A percentile compares a stretch with the other conserved stretches of the same genome.
Evolutionary conservation across 2,329 filamentous ascomycete genomes (phyloP).

Genomic region (Nothophaeocryptopus gaeumannii): DNA sequence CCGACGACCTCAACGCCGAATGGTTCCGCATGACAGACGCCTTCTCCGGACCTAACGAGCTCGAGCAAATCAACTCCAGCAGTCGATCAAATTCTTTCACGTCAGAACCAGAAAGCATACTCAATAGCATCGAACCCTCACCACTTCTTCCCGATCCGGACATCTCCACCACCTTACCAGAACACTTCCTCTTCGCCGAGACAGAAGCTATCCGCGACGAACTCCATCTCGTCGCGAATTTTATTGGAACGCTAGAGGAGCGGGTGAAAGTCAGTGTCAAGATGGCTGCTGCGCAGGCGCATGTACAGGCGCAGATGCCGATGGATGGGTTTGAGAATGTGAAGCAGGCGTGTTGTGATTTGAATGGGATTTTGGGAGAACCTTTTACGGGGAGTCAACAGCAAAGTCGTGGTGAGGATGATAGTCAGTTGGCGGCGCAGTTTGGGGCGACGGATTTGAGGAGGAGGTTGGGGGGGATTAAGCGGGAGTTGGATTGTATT

Average conservation of each 20-base stretch:
- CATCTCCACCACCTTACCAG: slow-evolving; percentile 1
- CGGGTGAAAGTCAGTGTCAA: slow-evolving; percentile 2
- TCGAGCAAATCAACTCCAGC: neutral
- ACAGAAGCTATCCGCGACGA: slow-evolving; percentile 15
- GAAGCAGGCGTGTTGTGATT: neutral
- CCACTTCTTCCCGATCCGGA: neutral
- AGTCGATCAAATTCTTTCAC: neutral
- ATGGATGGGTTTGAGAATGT: neutral
- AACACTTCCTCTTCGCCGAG: slow-evolving; percentile 12
- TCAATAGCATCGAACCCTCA: neutral
- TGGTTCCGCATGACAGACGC: slow-evolving; percentile 2
- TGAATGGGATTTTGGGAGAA: neutral
- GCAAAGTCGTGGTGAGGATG: neutral
- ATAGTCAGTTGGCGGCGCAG: slow-evolving; percentile 5
- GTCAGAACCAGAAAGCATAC: neutral
- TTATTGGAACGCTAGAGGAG: slow-evolving; percentile 12
- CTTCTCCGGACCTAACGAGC: neutral
- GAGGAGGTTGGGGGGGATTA: slow-evolving; percentile 4
- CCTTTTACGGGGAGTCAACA: too few species aligned
- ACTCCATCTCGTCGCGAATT: slow-evolving; percentile 12
- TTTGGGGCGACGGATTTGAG: slow-evolving; percentile 10
- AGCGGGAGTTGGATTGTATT: slow-evolving; percentile 13
- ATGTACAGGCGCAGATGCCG: neutral
- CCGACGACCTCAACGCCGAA: neutral
- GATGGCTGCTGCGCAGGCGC: too few species aligned